These are phyloP conservation scores for Typha latifolia DNA, from an alignment of 176 grass and related monocot species.

Conservation along the genomic window DNA sequence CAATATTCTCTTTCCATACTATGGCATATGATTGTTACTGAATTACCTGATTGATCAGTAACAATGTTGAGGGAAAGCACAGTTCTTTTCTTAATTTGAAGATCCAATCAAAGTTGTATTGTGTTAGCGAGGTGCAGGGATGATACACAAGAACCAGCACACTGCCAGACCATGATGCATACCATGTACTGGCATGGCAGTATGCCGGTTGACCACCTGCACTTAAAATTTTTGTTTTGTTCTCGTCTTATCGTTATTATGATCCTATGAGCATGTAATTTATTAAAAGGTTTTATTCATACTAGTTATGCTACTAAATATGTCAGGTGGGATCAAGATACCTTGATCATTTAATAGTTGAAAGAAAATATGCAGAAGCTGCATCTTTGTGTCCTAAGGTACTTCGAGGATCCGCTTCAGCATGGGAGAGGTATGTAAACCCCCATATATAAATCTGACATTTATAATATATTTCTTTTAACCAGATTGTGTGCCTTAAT, in stretches of 20 bases:
- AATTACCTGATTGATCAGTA: too few relatives aligned
- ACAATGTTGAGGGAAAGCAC: too few relatives aligned
- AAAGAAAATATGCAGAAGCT: slow-evolving; percentile 94
- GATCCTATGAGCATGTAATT: slow-evolving; percentile 3
- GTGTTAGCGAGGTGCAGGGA: too few relatives aligned
- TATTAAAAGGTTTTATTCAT: slow-evolving; percentile 26
- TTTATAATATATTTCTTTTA: slow-evolving; percentile 12
- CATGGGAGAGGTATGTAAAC: slow-evolving; percentile 90
- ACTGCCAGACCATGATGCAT: too few relatives aligned
- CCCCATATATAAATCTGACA: neutral
- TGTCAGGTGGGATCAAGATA: slow-evolving; percentile 86
- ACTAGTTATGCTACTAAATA: slow-evolving; percentile 5
- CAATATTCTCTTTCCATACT: too few relatives aligned
- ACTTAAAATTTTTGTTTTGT: neutral
- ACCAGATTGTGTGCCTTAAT: slow-evolving; percentile 20
- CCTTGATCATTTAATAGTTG: slow-evolving; percentile 93
- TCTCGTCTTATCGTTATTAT: neutral
- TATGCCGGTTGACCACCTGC: neutral
- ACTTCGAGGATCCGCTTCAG: slow-evolving; percentile 73
- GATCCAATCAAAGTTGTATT: too few relatives aligned
- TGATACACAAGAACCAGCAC: too few relatives aligned
- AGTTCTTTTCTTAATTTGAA: too few relatives aligned
- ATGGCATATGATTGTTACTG: too few relatives aligned
- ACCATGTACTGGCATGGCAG: too few relatives aligned
- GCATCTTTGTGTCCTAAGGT: slow-evolving; percentile 83